A percentile compares a stretch with the other conserved stretches of the same genome.
Evolutionary conservation across 2,329 filamentous ascomycete genomes (phyloP).

Genomic region (Trichoderma gracile): DNA sequence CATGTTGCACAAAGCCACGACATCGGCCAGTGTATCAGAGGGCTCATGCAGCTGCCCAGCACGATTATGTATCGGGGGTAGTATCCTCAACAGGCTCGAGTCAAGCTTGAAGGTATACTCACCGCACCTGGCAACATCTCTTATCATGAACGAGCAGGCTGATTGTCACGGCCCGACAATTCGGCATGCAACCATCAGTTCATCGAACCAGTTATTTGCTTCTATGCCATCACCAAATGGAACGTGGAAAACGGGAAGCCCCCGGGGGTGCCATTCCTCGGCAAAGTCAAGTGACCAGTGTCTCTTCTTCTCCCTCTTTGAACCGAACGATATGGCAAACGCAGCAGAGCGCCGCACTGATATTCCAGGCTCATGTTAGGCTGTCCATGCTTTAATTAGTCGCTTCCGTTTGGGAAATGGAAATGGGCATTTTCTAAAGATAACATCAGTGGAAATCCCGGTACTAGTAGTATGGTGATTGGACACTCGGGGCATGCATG

Average conservation of each 20-base stretch:
- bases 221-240: background rate
- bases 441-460: background rate
- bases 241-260: conserved; percentile 7
- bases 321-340: conserved; percentile 1
- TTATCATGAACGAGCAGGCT: background rate
- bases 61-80: conserved; percentile 4
- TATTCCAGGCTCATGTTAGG: background rate
- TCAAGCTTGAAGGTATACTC: background rate
- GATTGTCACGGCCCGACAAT: conserved; percentile 16
- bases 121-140: background rate
- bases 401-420: background rate
- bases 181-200: conserved; percentile 6
- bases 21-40: conserved; percentile 8
- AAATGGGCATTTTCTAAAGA: background rate
- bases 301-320: background rate
- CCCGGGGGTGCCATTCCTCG: conserved; percentile 3
- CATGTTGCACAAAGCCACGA: conserved; percentile 4
- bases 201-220: background rate
- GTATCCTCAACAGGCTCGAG: conserved; percentile 14
- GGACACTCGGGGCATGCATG: background rate
- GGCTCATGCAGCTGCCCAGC: conserved; percentile 7
- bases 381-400: background rate
- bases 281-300: background rate
- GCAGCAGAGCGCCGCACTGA: background rate
- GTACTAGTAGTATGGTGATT: background rate